Percentiles rank a stretch among this genome's conserved stretches.
Evolutionary conservation across 208 protist species (phyloP).

Genomic region (Vickermania ingenoplastis): DNA sequence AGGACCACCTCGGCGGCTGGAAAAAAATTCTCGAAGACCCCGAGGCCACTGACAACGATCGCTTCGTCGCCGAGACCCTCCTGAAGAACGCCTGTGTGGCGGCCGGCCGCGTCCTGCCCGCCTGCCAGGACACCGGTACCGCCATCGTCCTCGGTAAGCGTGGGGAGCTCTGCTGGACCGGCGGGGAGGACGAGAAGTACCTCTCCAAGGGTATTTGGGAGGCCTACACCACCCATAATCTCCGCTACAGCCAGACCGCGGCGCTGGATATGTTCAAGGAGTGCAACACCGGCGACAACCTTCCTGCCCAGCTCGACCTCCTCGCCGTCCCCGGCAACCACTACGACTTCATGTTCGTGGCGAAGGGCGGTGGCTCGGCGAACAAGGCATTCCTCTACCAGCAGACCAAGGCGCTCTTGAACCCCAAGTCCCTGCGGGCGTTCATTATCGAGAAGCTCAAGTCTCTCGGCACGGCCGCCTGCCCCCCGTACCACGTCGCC

Average conservation of each 20-base stretch:
- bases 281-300: conserved; percentile 95
- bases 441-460: conserved; percentile 94
- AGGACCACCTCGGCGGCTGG: conserved; percentile 92
- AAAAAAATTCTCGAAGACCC: conserved; percentile 92
- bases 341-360: conserved; percentile 96
- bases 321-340: conserved; percentile 87
- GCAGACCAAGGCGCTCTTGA: conserved; percentile 94
- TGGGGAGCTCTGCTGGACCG: conserved; percentile 94
- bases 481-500: conserved; percentile 96
- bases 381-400: conserved; percentile 98
- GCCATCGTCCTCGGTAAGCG: conserved; percentile 96
- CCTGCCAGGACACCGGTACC: conserved; percentile 96
- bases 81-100: conserved; percentile 96
- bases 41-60: conserved; percentile 93
- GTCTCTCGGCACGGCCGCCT: conserved; percentile 95
- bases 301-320: conserved; percentile 97
- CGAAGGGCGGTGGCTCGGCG: conserved; percentile 96
- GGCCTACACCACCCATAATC: conserved; percentile 91
- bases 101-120: conserved; percentile 78
- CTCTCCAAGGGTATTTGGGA: conserved; percentile 94
- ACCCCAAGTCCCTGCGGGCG: conserved; percentile 80
- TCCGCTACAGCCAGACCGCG: conserved; percentile 95
- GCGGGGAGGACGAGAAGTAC: conserved; percentile 92
- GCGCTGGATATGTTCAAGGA: conserved; percentile 97
- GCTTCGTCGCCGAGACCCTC: conserved; percentile 93